Conservation (phyloP, 345 rosid species). For the Euphorbia tirucalli region DNA sequence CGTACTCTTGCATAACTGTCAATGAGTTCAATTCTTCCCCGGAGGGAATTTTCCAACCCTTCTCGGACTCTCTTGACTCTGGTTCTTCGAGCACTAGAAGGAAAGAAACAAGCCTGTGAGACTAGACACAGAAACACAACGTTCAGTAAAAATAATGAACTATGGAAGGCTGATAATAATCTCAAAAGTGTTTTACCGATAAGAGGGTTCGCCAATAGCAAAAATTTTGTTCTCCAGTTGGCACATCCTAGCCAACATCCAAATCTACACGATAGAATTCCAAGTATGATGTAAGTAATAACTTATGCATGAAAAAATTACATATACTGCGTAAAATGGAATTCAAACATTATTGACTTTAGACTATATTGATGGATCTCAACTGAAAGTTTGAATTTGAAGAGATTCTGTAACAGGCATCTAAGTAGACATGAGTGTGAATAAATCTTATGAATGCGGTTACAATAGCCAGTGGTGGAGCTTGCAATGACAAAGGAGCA, state of each 20-base stretch:
- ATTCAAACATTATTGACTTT: not conserved
- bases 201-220: slow-evolving; percentile 91
- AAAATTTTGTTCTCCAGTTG: slow-evolving; percentile 96
- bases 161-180: slow-evolving; percentile 1
- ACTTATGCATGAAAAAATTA: not conserved
- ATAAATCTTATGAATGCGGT: too few relatives aligned
- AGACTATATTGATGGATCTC: not conserved
- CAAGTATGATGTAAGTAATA: not conserved
- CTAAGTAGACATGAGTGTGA: not conserved
- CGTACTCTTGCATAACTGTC: slow-evolving; percentile 90
- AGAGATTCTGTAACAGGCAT: slow-evolving; percentile 2
- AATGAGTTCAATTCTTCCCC: slow-evolving; percentile 78
- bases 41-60: slow-evolving; percentile 70
- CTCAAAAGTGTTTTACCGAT: slow-evolving; percentile 54
- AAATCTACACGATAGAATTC: slow-evolving; percentile 48
- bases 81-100: slow-evolving; percentile 62
- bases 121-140: not conserved
- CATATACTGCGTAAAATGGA: not conserved
- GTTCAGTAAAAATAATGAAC: not conserved
- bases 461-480: not conserved
- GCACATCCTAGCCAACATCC: slow-evolving; percentile 97
- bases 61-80: slow-evolving; percentile 81
- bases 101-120: slow-evolving; percentile 5
- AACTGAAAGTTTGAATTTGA: not conserved
- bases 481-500: not conserved